Evolutionary conservation across 805 yeast genomes (phyloP).

Genomic region (Limtongozyma cylindracea): DNA sequence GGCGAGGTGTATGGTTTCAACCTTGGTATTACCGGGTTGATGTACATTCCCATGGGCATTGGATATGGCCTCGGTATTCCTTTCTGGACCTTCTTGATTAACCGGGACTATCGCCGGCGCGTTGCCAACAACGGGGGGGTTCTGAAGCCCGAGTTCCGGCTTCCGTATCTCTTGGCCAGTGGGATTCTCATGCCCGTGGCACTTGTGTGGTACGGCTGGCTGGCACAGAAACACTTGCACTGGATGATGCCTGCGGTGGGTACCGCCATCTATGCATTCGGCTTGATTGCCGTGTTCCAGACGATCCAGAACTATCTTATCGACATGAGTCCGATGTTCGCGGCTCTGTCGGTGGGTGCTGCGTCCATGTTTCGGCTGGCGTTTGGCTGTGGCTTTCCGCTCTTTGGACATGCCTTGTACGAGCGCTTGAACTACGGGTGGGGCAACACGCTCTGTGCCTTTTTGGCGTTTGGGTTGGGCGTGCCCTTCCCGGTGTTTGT

Average conservation of each 20-base stretch:
- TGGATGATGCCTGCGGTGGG: conserved; percentile 48
- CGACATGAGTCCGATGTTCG: conserved; percentile 40
- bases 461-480: conserved; percentile 29
- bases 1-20: conserved; percentile 17
- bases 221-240: conserved; percentile 24
- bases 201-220: conserved; percentile 51
- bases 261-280: conserved; percentile 29
- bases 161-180: conserved; percentile 19
- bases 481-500: conserved; percentile 45
- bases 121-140: conserved; percentile 21
- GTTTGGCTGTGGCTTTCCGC: conserved; percentile 47
- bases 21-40: conserved; percentile 24
- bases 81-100: conserved; percentile 20
- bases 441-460: conserved; percentile 42
- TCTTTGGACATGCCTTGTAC: conserved; percentile 36
- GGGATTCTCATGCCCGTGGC: conserved; percentile 33
- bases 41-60: conserved; percentile 29
- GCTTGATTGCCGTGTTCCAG: conserved; percentile 38
- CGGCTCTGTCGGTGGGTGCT: conserved; percentile 48
- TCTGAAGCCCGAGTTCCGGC: conserved; percentile 31
- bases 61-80: conserved; percentile 25
- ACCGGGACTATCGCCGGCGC: conserved; percentile 11
- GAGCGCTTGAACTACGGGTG: conserved; percentile 34
- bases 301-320: conserved; percentile 43
- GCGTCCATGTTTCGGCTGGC: conserved; percentile 42